Conservation (phyloP, 495 filamentous ascomycete genomes). For the Sphaerosporella brunnea region DNA sequence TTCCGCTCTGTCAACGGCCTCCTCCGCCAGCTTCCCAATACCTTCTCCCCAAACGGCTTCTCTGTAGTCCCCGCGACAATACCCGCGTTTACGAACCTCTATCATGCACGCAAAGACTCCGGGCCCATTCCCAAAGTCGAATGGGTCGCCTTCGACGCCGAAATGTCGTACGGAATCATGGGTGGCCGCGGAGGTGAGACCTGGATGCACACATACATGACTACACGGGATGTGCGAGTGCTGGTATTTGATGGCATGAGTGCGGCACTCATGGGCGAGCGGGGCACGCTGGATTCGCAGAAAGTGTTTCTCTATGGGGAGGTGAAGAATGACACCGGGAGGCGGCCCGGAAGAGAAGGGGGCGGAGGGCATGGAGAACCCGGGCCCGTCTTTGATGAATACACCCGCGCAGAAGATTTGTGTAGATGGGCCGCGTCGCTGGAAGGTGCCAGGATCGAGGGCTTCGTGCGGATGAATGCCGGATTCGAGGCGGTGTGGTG, state of each 20-base stretch:
- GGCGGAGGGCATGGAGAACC: no score
- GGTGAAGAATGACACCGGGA: conserved; percentile 20
- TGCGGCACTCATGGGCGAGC: conserved; percentile 27
- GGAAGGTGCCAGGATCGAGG: conserved; percentile 27
- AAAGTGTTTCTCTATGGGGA: conserved; percentile 31
- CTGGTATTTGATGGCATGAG: conserved; percentile 33
- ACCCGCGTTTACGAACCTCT: conserved; percentile 29
- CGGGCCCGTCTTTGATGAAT: conserved; percentile 29
- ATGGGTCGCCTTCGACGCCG: conserved; percentile 33
- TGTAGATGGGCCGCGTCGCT: conserved; percentile 26
- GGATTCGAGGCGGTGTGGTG: conserved; percentile 34
- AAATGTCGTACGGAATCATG: conserved; percentile 34
- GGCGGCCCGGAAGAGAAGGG: background rate
- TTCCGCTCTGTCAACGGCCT: conserved; percentile 30
- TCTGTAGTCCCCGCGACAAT: conserved; percentile 29
- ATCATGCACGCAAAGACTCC: conserved; percentile 28
- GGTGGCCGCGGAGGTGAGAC: conserved; percentile 25
- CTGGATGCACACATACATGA: conserved; percentile 30
- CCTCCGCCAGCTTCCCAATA: conserved; percentile 31
- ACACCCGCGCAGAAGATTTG: conserved; percentile 28
- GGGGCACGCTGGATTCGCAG: conserved; percentile 29
- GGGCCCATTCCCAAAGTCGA: conserved; percentile 28
- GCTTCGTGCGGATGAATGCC: conserved; percentile 33
- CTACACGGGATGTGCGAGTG: conserved; percentile 26
- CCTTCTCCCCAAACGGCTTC: conserved; percentile 31